Base-by-base conservation (phyloP, 163 green algal genomes). In the Picocystis sp. region DNA sequence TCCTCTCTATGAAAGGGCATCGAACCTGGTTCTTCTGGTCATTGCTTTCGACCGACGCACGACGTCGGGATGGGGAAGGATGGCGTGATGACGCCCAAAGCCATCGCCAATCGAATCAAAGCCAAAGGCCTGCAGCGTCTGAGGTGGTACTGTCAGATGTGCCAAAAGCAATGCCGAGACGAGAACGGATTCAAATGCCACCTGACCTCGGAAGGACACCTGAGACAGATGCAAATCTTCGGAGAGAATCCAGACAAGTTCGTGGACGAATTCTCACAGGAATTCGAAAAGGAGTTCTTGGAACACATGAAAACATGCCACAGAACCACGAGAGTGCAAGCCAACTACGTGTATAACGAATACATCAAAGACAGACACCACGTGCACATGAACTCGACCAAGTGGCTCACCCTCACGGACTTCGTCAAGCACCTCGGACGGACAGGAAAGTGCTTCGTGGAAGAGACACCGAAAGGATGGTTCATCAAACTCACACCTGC, bases 151-250 rank as follows among this genome's bases (percentile, higher is more conserved):
- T 96, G 89, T 59, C 90, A 99, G 55, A 84, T 95, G 73, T 99
- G 90, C 66, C 70, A 92, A 50, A 98, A 98, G 71, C 82, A 94
- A 61, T 98, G 90, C 67, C 72, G 91, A 13, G 91, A 99, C 63
- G 90, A 96, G 60, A 99, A 99, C 64, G 89, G 90, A 9, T 99
- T 99, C 75, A 96, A 98, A 66, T 97, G 89, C 62, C 91, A 99
- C 71, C 79, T 92, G 44, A 85, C 72, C 41, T 87, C 72, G 29
- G 86, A 94, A 50, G 58, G 56, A 9, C 89, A 97, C 67, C 76
- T 82, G 61, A 73, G 89, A 1, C 82, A 93, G 67, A 94, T 98
- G 82, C 71, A 86, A 60, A 64, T 97, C 2, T 96, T 99, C 63
- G 90, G 89, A 0, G 60, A 86, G 56, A 83, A 80, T 58, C 67